These are phyloP conservation scores for Auricularia sp. DNA, from an alignment of 768 basidiomycete species.

Conservation along the genomic window DNA sequence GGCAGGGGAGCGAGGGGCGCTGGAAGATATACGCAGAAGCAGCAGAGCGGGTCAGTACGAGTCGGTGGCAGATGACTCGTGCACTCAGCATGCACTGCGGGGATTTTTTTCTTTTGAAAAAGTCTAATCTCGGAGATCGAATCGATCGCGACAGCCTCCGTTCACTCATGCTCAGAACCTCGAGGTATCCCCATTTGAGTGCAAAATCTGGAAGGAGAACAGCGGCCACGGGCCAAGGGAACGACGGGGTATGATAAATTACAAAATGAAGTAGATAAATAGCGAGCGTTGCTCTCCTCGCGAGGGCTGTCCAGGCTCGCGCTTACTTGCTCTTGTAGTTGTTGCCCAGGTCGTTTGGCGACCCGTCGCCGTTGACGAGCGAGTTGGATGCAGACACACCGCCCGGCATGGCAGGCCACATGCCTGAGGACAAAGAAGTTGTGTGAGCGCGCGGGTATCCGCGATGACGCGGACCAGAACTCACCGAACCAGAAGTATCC, in stretches of 20 bases:
- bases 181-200: no score
- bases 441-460: background rate
- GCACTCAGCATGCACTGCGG: background rate
- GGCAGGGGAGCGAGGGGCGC: background rate
- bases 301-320: no score
- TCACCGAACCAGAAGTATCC: constrained; percentile 54
- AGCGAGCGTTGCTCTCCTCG: no score
- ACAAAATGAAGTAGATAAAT: no score
- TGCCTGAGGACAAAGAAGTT: background rate
- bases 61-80: background rate
- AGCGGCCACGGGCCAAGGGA: no score
- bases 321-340: constrained; percentile 23
- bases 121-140: no score
- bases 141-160: no score
- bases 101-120: background rate
- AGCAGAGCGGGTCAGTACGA: background rate
- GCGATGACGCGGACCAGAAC: constrained; percentile 12
- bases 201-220: no score
- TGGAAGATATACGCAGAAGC: background rate
- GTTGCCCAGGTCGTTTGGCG: constrained; percentile 43
- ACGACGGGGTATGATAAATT: no score
- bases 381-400: background rate
- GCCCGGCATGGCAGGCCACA: background rate
- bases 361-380: constrained; percentile 33
- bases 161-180: no score